These are phyloP conservation scores for Liriodendron chinense DNA, from an alignment of 164 flowering plant genomes.

Conservation along the genomic window DNA sequence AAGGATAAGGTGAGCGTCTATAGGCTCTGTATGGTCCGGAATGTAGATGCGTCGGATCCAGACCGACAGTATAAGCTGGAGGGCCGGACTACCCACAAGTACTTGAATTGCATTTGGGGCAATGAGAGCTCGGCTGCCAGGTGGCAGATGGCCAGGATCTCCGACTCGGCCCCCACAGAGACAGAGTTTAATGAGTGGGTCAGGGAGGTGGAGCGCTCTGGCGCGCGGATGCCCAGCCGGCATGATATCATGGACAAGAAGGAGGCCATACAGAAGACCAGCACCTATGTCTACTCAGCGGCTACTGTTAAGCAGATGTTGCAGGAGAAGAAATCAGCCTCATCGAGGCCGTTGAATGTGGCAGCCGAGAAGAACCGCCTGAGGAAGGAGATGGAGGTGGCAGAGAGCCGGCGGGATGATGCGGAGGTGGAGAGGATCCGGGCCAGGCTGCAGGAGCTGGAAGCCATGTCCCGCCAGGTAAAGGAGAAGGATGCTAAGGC, in stretches of 20 bases:
- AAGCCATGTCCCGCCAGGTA: constrained; percentile 43
- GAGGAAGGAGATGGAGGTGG: constrained; percentile 74
- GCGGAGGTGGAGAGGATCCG: constrained; percentile 68
- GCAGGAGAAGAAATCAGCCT: constrained; percentile 87
- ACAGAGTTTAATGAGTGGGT: constrained; percentile 82
- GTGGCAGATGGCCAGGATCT: constrained; percentile 98
- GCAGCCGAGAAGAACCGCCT: constrained; percentile 88
- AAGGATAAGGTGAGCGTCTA: constrained; percentile 57
- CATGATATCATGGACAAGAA: constrained; percentile 70
- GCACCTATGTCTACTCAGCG: constrained; percentile 74
- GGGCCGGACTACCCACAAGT: constrained; percentile 78
- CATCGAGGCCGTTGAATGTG: constrained; percentile 69
- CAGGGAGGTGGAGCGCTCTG: constrained; percentile 71
- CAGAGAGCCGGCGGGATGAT: constrained; percentile 60
- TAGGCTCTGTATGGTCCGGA: constrained; percentile 78
- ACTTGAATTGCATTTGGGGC: constrained; percentile 79
- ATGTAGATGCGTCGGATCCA: constrained; percentile 87
- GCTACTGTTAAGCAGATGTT: constrained; percentile 94
- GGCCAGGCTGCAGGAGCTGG: constrained; percentile 66
- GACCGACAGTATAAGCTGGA: constrained; percentile 76
- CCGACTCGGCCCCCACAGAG: constrained; percentile 71
- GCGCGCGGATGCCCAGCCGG: constrained; percentile 66
- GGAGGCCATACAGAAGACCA: constrained; percentile 68
- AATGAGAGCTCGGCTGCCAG: constrained; percentile 82
- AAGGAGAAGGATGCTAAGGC: constrained; percentile 69